Evolutionary conservation across 768 basidiomycete species (phyloP).

Genomic region (Crassisporium funariophilum): DNA sequence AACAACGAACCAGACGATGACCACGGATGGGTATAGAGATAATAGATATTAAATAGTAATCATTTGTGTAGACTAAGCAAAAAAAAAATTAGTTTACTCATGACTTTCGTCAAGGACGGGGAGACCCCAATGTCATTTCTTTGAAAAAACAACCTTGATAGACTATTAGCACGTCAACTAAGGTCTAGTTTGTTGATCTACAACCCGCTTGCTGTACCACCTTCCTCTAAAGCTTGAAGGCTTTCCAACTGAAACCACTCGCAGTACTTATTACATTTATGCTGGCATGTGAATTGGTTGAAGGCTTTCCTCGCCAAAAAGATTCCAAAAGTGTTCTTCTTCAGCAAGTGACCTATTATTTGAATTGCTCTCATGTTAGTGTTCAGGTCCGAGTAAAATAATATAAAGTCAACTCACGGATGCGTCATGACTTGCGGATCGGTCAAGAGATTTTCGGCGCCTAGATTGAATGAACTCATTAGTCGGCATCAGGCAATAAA

Average conservation of each 20-base stretch:
- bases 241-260: slow-evolving; percentile 12
- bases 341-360: not conserved
- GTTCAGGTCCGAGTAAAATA: not conserved
- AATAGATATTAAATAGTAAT: no score
- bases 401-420: slow-evolving; percentile 6
- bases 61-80: no score
- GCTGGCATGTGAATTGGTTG: slow-evolving; percentile 7
- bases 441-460: slow-evolving; percentile 9
- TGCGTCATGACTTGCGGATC: slow-evolving; percentile 21
- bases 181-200: no score
- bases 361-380: not conserved
- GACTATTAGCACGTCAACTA: no score
- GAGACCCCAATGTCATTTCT: no score
- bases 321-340: not conserved
- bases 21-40: no score
- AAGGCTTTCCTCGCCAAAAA: slow-evolving; percentile 14
- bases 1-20: no score
- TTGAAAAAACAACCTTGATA: no score
- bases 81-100: no score
- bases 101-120: no score
- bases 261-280: slow-evolving; percentile 20
- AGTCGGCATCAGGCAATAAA: not conserved
- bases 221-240: not conserved
- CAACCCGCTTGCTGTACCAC: no score
- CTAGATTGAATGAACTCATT: not conserved